A percentile compares a stretch with the other conserved stretches of the same genome.
Conservation (phyloP, 2,329 filamentous ascomycete species). For the Aspergillus pseudoviridinutans region DNA sequence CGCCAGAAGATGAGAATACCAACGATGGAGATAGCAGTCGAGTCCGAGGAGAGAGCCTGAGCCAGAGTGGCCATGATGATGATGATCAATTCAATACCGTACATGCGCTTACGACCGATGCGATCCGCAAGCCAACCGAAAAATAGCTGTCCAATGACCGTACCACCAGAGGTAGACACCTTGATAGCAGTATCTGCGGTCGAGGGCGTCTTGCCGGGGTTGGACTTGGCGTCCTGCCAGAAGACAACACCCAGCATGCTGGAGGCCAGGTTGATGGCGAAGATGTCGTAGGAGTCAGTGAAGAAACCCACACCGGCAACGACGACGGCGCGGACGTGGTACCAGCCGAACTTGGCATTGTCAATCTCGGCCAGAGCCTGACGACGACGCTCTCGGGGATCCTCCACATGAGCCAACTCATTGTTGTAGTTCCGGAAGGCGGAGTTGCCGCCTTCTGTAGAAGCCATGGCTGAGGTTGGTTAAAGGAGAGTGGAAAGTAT, state of each 20-base stretch:
- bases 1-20: slow-evolving; percentile 70
- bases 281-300: slow-evolving; percentile 81
- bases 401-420: slow-evolving; percentile 27
- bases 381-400: slow-evolving; percentile 73
- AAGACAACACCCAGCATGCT: slow-evolving; percentile 77
- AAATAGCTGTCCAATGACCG: slow-evolving; percentile 74
- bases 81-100: slow-evolving; percentile 74
- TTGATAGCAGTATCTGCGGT: slow-evolving; percentile 78
- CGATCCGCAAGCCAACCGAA: slow-evolving; percentile 77
- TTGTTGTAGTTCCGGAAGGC: slow-evolving; percentile 57
- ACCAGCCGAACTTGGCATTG: slow-evolving; percentile 78
- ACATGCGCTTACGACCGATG: slow-evolving; percentile 78
- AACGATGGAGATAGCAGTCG: slow-evolving; percentile 56
- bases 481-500: neutral
- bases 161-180: slow-evolving; percentile 76
- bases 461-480: neutral
- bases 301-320: slow-evolving; percentile 87
- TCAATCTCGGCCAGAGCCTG: slow-evolving; percentile 78
- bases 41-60: slow-evolving; percentile 63
- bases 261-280: slow-evolving; percentile 69
- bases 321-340: slow-evolving; percentile 71
- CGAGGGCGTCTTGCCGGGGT: slow-evolving; percentile 55
- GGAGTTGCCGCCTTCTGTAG: slow-evolving; percentile 50
- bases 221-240: slow-evolving; percentile 54
- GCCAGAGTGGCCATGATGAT: slow-evolving; percentile 76